Percentiles rank a stretch among this genome's conserved stretches.
Conservation (phyloP, 2,329 filamentous ascomycete genomes). For the Nemania sp. region DNA sequence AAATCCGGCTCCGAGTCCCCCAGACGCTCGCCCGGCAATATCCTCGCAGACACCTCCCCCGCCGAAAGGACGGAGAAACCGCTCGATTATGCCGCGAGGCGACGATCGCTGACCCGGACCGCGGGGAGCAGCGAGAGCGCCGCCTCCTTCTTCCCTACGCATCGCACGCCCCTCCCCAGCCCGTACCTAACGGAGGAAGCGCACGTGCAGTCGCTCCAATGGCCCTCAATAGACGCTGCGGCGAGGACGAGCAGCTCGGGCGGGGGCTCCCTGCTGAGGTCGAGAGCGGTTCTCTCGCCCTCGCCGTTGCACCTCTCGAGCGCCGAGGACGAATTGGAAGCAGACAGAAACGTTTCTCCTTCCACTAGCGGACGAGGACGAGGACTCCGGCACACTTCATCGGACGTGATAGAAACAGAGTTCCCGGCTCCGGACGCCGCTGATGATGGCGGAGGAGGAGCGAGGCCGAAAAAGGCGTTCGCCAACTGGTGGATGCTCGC, state of each 20-base stretch:
- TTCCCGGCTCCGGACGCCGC: not conserved
- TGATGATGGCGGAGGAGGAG: not conserved
- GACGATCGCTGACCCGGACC: not conserved
- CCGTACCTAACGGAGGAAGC: slow-evolving; percentile 34
- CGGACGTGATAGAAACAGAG: not conserved
- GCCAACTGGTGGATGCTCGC: slow-evolving; percentile 22
- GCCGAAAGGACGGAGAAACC: not conserved
- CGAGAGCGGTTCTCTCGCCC: not conserved
- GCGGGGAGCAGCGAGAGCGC: slow-evolving; percentile 22
- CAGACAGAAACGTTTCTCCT: not conserved
- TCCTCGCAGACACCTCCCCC: not conserved
- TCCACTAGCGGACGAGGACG: not conserved
- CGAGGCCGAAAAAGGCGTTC: slow-evolving; percentile 13
- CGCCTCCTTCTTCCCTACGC: slow-evolving; percentile 8
- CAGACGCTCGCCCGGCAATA: slow-evolving; percentile 19
- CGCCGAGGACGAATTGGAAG: slow-evolving; percentile 2
- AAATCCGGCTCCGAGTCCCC: slow-evolving; percentile 34
- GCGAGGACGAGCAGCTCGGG: slow-evolving; percentile 18
- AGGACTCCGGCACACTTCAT: not conserved
- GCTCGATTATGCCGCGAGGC: not conserved
- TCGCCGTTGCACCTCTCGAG: slow-evolving; percentile 23
- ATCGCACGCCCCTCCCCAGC: slow-evolving; percentile 27
- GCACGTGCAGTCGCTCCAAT: slow-evolving; percentile 31
- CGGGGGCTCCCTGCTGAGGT: slow-evolving; percentile 10
- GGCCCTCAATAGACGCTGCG: slow-evolving; percentile 25